Percentiles rank a stretch among this genome's conserved stretches.
Evolutionary conservation across 179 eudicot species (phyloP).

Genomic region (Beta macrorhiza): DNA sequence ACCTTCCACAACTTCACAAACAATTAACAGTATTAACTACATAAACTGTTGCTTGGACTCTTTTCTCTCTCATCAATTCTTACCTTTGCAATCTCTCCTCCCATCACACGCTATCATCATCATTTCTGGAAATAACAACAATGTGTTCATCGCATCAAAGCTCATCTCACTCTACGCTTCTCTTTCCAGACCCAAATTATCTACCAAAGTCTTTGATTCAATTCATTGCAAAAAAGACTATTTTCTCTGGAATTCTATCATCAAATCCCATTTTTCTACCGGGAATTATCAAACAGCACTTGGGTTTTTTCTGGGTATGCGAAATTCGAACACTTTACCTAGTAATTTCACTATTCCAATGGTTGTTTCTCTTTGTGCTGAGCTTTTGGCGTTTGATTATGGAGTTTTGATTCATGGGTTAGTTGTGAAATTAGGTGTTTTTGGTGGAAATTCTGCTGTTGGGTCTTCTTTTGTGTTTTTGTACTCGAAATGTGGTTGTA

Average conservation of each 20-base stretch:
- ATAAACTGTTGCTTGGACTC: conserved; percentile 32
- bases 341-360: conserved; percentile 66
- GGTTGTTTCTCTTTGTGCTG: conserved; percentile 63
- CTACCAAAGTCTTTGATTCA: conserved; percentile 48
- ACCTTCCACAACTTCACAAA: conserved; percentile 25
- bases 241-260: conserved; percentile 75
- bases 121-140: conserved; percentile 52
- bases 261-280: conserved; percentile 68
- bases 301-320: conserved; percentile 53
- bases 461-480: conserved; percentile 71
- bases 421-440: conserved; percentile 45
- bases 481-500: conserved; percentile 56
- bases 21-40: conserved; percentile 16
- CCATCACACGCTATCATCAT: conserved; percentile 56
- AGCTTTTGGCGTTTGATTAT: conserved; percentile 31
- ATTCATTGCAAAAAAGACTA: conserved; percentile 42
- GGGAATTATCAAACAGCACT: conserved; percentile 48
- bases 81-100: conserved; percentile 34
- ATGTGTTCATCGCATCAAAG: conserved; percentile 70
- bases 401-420: conserved; percentile 60
- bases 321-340: conserved; percentile 35
- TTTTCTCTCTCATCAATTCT: conserved; percentile 40
- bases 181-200: conserved; percentile 36
- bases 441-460: conserved; percentile 47
- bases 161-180: conserved; percentile 61